Evolutionary conservation across 2,329 filamentous ascomycete species (phyloP), one percentile per base, ranked within the genome.

Genomic region (Didymella keratinophila): DNA sequence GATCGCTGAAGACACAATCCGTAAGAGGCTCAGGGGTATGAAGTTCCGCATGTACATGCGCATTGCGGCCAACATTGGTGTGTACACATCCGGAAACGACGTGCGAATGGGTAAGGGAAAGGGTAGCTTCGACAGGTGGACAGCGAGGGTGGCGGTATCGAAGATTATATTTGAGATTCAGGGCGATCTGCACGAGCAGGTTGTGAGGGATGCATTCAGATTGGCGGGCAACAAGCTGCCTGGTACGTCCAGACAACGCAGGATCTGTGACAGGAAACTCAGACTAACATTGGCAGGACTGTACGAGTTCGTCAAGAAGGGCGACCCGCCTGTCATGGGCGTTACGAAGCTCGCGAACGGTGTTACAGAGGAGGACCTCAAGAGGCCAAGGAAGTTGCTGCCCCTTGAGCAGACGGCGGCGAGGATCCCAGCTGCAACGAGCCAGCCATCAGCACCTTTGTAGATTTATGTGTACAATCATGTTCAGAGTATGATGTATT

Each of bases 31-130:
- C 45, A 86, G 95, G 81, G 95, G 95, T 44, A 89, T 96, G 84
- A 92, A 93, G 73, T 99, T 96, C 78, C 88, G 92, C 55, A 78
- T 99, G 45, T 99, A 96, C 81, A 96, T 92, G 81, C 87, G 95
- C 62, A 89, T 98, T 51, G 88, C 87, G 70, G 95, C 93, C 65
- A 97, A 96, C 74, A 90, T 98, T 66, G 95, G 94, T 74, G 96
- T 99, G 21, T 99, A 95, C 78, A 89, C 92, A 57, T 95, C 90
- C 77, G 95, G 95, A 57, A 99, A 98, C 73, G 95, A 99, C 81
- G 90, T 92, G 77, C 90, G 95, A 86, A 99, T 99, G 96, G 95
- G 95, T 77, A 99, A 98, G 80, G 95, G 95, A 80, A 99, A 99
- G 78, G 95, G 95, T 69, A 91, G 89, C 62, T 98, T 99, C 75